These are phyloP conservation scores for Chlorella vulgaris DNA, from an alignment of 139 green algal genomes.

Conservation along the genomic window DNA sequence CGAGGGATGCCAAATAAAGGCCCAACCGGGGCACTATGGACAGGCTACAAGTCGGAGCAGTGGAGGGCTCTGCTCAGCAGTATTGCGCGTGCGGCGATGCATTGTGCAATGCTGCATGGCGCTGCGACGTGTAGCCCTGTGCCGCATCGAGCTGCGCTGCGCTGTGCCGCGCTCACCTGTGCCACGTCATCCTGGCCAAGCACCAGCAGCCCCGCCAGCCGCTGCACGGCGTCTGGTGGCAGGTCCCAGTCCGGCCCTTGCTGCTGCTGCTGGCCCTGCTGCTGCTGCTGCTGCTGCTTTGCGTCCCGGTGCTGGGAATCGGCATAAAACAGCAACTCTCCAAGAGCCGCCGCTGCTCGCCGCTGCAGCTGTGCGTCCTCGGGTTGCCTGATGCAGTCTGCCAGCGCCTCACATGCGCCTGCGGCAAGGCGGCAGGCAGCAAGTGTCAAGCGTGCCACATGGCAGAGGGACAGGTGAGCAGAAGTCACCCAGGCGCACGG, in stretches of 20 bases:
- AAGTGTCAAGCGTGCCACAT: too few relatives aligned
- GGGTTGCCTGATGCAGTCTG: constrained; percentile 60
- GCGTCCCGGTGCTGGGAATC: constrained; percentile 84
- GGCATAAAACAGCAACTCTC: constrained; percentile 96
- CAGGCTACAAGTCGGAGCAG: too few relatives aligned
- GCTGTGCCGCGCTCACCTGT: neutral
- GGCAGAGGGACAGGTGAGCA: too few relatives aligned
- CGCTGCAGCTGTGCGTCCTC: constrained; percentile 19
- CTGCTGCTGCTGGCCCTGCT: neutral
- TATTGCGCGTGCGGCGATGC: neutral
- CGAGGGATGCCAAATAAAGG: too few relatives aligned
- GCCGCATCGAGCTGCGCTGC: neutral
- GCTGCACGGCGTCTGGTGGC: constrained; percentile 27
- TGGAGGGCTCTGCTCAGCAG: too few relatives aligned
- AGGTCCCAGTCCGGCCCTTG: constrained; percentile 34
- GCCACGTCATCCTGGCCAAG: constrained; percentile 41
- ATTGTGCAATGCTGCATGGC: neutral
- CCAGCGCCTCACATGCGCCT: constrained; percentile 76
- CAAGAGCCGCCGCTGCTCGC: constrained; percentile 36
- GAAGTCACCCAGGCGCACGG: too few relatives aligned
- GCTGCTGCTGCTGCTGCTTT: neutral
- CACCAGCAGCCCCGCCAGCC: constrained; percentile 66
- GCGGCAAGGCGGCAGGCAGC: too few relatives aligned
- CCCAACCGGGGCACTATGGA: too few relatives aligned
- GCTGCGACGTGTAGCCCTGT: too few relatives aligned